Percentiles rank a stretch among this genome's conserved stretches.
Conservation (phyloP, 2,329 filamentous ascomycete genomes). For the Fulvia fulva region DNA sequence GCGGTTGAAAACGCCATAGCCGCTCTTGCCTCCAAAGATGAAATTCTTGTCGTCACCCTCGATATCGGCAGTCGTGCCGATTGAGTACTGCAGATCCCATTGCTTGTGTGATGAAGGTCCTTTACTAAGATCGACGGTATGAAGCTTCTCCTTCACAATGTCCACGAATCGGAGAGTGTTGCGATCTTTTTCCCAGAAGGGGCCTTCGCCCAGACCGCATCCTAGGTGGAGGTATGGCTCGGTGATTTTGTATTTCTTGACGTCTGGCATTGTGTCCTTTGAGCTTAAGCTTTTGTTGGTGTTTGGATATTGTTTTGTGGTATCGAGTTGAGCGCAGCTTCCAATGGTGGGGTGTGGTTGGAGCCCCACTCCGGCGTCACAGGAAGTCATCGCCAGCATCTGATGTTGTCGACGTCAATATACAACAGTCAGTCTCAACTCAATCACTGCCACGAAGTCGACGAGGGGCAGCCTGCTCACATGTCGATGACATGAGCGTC, state of each 20-base stretch:
- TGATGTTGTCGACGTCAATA: no score
- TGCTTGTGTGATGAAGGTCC: constrained; percentile 56
- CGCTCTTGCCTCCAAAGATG: constrained; percentile 74
- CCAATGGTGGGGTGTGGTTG: neutral
- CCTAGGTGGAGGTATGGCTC: constrained; percentile 56
- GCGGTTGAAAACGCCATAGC: constrained; percentile 73
- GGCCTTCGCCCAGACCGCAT: constrained; percentile 68
- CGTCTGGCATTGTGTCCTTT: constrained; percentile 24
- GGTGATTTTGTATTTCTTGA: constrained; percentile 34
- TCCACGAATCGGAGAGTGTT: constrained; percentile 74
- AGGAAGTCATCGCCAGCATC: neutral
- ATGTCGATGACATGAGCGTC: no score
- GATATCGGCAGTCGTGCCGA: constrained; percentile 71
- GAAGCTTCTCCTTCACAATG: constrained; percentile 71
- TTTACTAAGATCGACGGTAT: constrained; percentile 63
- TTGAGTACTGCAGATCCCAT: constrained; percentile 54
- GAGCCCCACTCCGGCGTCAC: neutral
- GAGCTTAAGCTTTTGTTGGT: neutral
- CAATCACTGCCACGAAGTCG: no score
- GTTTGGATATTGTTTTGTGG: neutral
- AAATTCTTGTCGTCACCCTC: constrained; percentile 65
- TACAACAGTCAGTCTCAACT: no score
- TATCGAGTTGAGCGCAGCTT: neutral
- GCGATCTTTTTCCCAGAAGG: constrained; percentile 64
- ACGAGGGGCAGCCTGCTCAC: no score